Conservation (phyloP, 192 early-diverging fungal genomes). For the Coemansia sp. region DNA sequence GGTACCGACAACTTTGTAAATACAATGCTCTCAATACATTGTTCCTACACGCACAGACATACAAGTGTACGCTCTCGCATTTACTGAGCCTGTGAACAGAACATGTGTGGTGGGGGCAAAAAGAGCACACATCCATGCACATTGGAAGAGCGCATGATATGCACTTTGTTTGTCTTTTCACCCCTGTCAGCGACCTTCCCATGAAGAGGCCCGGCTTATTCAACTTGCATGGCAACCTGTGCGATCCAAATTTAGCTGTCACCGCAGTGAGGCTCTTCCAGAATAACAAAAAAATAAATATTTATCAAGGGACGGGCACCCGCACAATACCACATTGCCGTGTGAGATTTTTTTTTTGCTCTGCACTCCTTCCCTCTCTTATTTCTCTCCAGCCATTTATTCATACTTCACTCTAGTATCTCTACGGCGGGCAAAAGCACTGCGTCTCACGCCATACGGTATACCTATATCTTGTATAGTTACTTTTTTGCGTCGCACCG, state of each 20-base stretch:
- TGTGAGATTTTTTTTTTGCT: background rate
- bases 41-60: background rate
- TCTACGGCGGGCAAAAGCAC: background rate
- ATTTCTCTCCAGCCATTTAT: slow-evolving; percentile 6
- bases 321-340: slow-evolving; percentile 3
- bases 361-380: background rate
- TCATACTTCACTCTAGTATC: slow-evolving; percentile 1
- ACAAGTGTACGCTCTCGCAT: background rate
- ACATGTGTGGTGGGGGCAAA: background rate
- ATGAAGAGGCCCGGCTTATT: background rate
- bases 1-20: background rate
- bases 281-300: background rate
- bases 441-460: background rate
- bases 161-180: background rate
- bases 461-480: background rate
- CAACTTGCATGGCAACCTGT: background rate
- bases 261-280: background rate
- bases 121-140: background rate
- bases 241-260: slow-evolving; percentile 7
- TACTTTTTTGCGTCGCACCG: background rate
- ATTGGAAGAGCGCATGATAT: background rate
- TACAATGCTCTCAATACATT: background rate
- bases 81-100: background rate
- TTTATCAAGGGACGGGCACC: slow-evolving; percentile 1
- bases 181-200: slow-evolving; percentile 1